A percentile compares a stretch with the other conserved stretches of the same genome.
Conservation (phyloP, 2,329 filamentous ascomycete genomes). For the Cytospora mali region DNA sequence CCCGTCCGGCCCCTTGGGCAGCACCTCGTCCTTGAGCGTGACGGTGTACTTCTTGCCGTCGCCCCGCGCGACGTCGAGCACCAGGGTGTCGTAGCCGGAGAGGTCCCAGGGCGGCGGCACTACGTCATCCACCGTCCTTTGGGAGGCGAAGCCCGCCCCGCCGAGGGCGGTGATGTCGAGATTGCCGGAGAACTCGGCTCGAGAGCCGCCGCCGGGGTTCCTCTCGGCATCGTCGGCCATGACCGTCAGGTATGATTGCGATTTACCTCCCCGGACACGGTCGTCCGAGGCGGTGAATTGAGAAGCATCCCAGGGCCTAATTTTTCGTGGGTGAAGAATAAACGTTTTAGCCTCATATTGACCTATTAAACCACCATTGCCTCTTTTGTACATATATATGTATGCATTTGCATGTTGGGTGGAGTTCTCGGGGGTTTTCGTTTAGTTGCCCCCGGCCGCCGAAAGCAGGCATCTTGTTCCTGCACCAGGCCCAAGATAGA, state of each 20-base stretch:
- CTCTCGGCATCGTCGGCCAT: not conserved
- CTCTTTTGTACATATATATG: no score
- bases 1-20: conserved; percentile 60
- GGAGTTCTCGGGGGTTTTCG: no score
- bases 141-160: conserved; percentile 81
- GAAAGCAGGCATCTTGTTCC: not conserved
- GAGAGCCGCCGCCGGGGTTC: not conserved
- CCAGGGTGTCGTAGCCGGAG: conserved; percentile 46
- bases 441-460: no score
- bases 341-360: not conserved
- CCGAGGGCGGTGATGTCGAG: conserved; percentile 68
- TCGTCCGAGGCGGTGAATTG: conserved; percentile 73
- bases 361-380: not conserved
- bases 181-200: conserved; percentile 52
- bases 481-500: not conserved
- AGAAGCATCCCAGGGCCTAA: conserved; percentile 24
- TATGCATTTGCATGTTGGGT: no score
- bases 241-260: conserved; percentile 55
- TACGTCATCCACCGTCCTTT: conserved; percentile 59
- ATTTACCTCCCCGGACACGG: conserved; percentile 74
- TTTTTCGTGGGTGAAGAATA: not conserved
- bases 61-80: conserved; percentile 61
- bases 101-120: conserved; percentile 29
- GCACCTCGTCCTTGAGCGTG: conserved; percentile 70
- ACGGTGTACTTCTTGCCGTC: conserved; percentile 74